These are phyloP conservation scores for Arabidopsis hybrid DNA, from an alignment of 441 rosid species.

Conservation along the genomic window DNA sequence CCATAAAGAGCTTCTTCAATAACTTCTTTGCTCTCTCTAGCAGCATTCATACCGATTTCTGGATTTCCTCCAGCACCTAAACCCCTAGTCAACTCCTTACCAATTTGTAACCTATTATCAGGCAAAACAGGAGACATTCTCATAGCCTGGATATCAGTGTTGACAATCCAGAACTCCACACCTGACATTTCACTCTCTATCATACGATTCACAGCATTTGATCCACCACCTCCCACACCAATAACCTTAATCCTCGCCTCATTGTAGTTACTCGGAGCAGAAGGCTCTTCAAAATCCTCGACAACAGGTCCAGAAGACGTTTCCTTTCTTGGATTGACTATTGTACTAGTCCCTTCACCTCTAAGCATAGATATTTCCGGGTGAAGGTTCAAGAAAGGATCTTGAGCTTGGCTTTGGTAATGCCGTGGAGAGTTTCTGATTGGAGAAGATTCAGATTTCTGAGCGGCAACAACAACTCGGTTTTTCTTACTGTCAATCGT, in stretches of 20 bases:
- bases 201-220: slow-evolving; percentile 99
- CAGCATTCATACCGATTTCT: slow-evolving; percentile 97
- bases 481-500: slow-evolving; percentile 53
- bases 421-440: slow-evolving; percentile 61
- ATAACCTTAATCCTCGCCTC: slow-evolving; percentile 96
- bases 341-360: slow-evolving; percentile 66
- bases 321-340: slow-evolving; percentile 60
- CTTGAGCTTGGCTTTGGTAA: slow-evolving; percentile 54
- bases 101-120: slow-evolving; percentile 86
- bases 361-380: slow-evolving; percentile 93
- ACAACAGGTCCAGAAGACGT: slow-evolving; percentile 53
- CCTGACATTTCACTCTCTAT: slow-evolving; percentile 95
- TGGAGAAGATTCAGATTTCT: slow-evolving; percentile 48
- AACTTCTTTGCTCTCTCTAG: slow-evolving; percentile 89
- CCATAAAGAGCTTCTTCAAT: slow-evolving; percentile 93
- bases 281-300: slow-evolving; percentile 58
- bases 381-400: slow-evolving; percentile 84
- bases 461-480: slow-evolving; percentile 41
- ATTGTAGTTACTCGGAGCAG: slow-evolving; percentile 57
- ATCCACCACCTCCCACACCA: slow-evolving; percentile 98
- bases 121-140: slow-evolving; percentile 87
- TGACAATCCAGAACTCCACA: slow-evolving; percentile 97
- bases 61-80: slow-evolving; percentile 99
- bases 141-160: slow-evolving; percentile 94
- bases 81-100: slow-evolving; percentile 96